Base-by-base conservation (phyloP, 2,329 filamentous ascomycete genomes). In the Ramichloridium luteum region DNA sequence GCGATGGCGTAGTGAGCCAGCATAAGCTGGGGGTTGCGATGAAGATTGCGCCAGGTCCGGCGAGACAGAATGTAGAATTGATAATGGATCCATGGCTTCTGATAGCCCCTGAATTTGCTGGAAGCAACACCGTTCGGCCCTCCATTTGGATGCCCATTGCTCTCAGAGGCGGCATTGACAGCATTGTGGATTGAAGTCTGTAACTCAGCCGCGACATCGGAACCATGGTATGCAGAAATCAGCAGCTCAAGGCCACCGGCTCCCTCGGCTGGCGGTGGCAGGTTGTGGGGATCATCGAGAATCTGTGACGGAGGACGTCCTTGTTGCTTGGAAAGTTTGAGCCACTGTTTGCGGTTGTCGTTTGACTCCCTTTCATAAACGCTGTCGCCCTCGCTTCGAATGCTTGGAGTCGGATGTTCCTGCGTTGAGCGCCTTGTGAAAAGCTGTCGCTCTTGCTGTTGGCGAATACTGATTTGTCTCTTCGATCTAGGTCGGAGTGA, bases 21-120 rank as follows among this genome's bases (percentile, higher is more conserved):
- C 90, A 98, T 98, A 37, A 98, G 65, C 72, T 96, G 86, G 1
- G 90, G 90, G 55, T 98, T 94, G 35, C 90, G 77, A 63, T 98
- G 96, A 5, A 98, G 68, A 52, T 98, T 98, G 52, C 81, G 85
- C 88, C 88, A 98, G 0, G 90, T 98, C 27, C 90, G 75, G 48
- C 77, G 71, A 0, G 88, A 93, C 9, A 98, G 66, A 46, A 98
- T 94, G 33, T 77, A 52, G 57, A 98, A 96, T 56, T 98, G 90
- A 26, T 78, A 70, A 6, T 70, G 49, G 44, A 86, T 77, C 28
- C 88, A 77, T 35, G 94, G 70, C 37, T 90, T 82, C 35, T 75
- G 72, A 57, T 92, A 94, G 12, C 83, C 80, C 51, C 75, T 80
- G 39, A 88, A 74, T 38, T 57, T 55, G 15, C 58, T 53, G 40